Percentiles rank a stretch among this genome's conserved stretches.
These are phyloP conservation scores for Tulasnella sp. DNA, from an alignment of 768 basidiomycete species.

Conservation along the genomic window DNA sequence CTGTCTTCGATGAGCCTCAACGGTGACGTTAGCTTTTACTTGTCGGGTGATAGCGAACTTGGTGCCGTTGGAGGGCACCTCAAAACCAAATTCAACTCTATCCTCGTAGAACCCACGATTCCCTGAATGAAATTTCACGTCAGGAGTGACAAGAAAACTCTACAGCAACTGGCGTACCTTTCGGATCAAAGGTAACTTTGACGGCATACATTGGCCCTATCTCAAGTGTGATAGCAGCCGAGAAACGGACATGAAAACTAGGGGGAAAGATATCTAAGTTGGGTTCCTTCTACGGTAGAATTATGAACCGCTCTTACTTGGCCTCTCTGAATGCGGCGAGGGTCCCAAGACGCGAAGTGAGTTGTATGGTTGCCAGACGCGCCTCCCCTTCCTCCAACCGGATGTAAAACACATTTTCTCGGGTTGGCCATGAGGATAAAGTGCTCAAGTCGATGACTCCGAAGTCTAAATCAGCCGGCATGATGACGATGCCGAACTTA, in stretches of 20 bases:
- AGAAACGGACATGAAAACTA: not conserved
- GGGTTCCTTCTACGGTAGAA: no score
- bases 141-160: no score
- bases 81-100: slow-evolving; percentile 22
- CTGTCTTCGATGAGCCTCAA: slow-evolving; percentile 44
- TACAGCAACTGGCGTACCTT: not conserved
- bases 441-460: slow-evolving; percentile 12
- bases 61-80: no score
- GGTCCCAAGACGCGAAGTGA: not conserved
- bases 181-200: slow-evolving; percentile 19
- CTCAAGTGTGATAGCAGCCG: not conserved
- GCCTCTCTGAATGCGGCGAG: not conserved
- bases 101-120: slow-evolving; percentile 29
- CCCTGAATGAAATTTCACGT: not conserved
- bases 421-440: not conserved
- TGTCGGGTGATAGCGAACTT: slow-evolving; percentile 15
- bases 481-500: slow-evolving; percentile 8
- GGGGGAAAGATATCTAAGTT: no score
- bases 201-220: not conserved
- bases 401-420: not conserved
- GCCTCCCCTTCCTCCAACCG: not conserved
- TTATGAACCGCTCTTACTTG: no score
- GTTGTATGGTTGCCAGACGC: not conserved
- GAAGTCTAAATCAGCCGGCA: not conserved
- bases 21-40: slow-evolving; percentile 16